These are phyloP conservation scores for Kwoniella pini DNA, from an alignment of 768 basidiomycete genomes.

Conservation along the genomic window DNA sequence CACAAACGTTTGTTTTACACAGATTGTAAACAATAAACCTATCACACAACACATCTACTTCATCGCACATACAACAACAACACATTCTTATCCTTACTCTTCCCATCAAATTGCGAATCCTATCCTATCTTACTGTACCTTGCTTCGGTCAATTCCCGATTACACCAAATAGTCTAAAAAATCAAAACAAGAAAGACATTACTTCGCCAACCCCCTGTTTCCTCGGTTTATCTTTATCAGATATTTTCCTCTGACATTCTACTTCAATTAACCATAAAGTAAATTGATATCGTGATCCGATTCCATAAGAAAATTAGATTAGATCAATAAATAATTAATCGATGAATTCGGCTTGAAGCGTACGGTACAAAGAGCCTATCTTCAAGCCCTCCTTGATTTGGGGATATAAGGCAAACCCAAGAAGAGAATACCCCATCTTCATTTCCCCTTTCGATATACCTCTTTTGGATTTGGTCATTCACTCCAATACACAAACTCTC, in stretches of 20 bases:
- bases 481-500: not conserved
- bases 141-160: conserved; percentile 3
- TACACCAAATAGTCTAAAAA: not conserved
- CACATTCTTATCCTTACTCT: not conserved
- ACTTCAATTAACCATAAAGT: not conserved
- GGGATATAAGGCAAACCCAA: not conserved
- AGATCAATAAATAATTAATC: conserved; percentile 1
- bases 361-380: too few species aligned
- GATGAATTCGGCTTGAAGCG: not conserved
- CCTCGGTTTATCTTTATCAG: not conserved
- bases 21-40: conserved; percentile 6
- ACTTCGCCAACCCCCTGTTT: conserved; percentile 6
- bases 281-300: not conserved
- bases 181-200: conserved; percentile 5
- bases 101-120: not conserved
- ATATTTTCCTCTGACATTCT: conserved; percentile 3
- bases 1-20: conserved; percentile 10
- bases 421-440: not conserved
- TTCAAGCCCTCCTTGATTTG: not conserved
- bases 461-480: not conserved
- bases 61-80: not conserved
- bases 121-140: not conserved
- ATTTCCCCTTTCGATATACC: not conserved
- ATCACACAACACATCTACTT: not conserved
- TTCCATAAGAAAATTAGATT: not conserved